Conservation (phyloP, 768 basidiomycete genomes). For the Pseudohyphozyma bogoriensis region DNA sequence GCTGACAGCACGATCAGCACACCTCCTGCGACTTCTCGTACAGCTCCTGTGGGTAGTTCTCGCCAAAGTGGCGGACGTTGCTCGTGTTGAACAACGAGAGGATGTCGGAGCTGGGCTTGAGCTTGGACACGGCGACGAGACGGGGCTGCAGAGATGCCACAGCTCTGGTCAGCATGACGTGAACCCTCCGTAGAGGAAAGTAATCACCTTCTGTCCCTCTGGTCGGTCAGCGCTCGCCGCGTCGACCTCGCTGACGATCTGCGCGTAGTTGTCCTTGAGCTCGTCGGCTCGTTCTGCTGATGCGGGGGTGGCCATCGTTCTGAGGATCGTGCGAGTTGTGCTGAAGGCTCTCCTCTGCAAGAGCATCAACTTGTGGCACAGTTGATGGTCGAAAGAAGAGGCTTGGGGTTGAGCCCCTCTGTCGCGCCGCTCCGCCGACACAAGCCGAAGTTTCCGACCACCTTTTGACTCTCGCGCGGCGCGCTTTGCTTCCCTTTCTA, state of each 20-base stretch:
- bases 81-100: conserved; percentile 64
- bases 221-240: neutral
- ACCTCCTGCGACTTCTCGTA: conserved; percentile 72
- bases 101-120: conserved; percentile 80
- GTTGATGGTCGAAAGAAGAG: no score
- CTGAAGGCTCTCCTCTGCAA: no score
- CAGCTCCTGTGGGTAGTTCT: conserved; percentile 93
- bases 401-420: no score
- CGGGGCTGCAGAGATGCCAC: conserved; percentile 46
- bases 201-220: conserved; percentile 2
- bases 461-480: no score
- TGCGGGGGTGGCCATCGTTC: neutral
- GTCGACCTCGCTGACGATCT: conserved; percentile 19
- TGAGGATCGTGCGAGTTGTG: no score
- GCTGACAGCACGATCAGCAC: neutral
- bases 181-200: neutral
- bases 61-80: conserved; percentile 87
- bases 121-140: conserved; percentile 85
- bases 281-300: conserved; percentile 26
- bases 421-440: no score
- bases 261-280: conserved; percentile 22
- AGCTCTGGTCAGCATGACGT: neutral
- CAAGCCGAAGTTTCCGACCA: no score
- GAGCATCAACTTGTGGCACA: no score
- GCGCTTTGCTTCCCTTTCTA: no score